Percentiles rank a stretch among this genome's conserved stretches.
phyloP scores from a whole-genome alignment of 2,329 filamentous ascomycete genomes.

The Magnaporthiopsis rhizophila region DNA sequence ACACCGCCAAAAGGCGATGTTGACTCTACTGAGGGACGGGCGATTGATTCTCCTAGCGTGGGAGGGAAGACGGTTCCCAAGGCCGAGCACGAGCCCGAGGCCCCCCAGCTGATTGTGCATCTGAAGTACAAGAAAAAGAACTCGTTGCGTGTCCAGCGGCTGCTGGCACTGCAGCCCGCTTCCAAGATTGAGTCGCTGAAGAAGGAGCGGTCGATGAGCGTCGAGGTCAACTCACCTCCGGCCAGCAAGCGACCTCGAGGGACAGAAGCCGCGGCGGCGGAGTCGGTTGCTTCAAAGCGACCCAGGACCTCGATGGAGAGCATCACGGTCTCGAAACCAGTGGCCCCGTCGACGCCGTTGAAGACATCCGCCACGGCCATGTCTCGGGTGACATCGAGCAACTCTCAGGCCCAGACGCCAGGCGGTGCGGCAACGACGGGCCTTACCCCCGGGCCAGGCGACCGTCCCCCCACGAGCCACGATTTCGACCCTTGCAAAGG shows the following conservation, averaged over 20 bases:
- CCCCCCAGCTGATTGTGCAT: constrained; percentile 30
- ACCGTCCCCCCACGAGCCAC: constrained; percentile 29
- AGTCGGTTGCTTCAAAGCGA: constrained; percentile 25
- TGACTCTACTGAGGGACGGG: constrained; percentile 16
- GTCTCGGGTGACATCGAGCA: constrained; percentile 45
- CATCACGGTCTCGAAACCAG: constrained; percentile 21
- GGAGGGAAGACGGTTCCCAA: constrained; percentile 28
- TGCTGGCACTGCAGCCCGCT: constrained; percentile 36
- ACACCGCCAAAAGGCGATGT: constrained; percentile 17
- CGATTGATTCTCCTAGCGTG: constrained; percentile 23
- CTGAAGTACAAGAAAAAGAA: constrained; percentile 41
- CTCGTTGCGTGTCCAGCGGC: constrained; percentile 34
- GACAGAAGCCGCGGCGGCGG: constrained; percentile 22
- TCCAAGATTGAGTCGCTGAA: constrained; percentile 27
- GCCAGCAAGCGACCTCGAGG: constrained; percentile 43
- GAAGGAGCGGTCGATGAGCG: constrained; percentile 34
- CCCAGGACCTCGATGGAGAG: constrained; percentile 27
- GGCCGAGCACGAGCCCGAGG: constrained; percentile 25
- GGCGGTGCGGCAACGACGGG: constrained; percentile 29
- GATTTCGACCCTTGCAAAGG: constrained; percentile 20
- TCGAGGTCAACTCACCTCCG: constrained; percentile 29
- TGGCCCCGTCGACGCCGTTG: constrained; percentile 41
- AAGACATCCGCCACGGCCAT: constrained; percentile 37
- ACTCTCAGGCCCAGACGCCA: constrained; percentile 44
- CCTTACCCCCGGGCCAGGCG: constrained; percentile 31